phyloP scores from a whole-genome alignment of 2,329 filamentous ascomycete genomes.

The Sclerotinia spermophila region DNA sequence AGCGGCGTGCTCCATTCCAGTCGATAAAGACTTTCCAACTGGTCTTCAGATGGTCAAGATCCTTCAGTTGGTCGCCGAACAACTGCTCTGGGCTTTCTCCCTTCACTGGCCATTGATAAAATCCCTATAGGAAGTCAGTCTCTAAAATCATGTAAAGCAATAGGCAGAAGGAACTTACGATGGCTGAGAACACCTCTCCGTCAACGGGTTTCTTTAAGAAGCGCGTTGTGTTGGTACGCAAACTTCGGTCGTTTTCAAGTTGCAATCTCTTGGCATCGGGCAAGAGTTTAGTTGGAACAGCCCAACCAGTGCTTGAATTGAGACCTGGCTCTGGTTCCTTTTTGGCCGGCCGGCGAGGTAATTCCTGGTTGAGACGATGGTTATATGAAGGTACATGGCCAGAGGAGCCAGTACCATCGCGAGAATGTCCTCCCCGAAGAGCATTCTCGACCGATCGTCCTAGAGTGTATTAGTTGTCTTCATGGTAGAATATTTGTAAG shows the following conservation, averaged over 20 bases:
- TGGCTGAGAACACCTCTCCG: slow-evolving; percentile 1
- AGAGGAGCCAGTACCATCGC: background rate
- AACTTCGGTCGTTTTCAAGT: background rate
- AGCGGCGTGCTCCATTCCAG: slow-evolving; percentile 20
- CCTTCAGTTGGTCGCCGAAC: slow-evolving; percentile 26
- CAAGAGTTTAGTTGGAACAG: background rate
- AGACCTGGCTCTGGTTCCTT: background rate
- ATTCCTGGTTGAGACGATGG: background rate
- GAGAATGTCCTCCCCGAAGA: slow-evolving; percentile 1
- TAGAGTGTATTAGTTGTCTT: background rate
- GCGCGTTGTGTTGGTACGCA: background rate
- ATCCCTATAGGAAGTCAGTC: slow-evolving; percentile 20
- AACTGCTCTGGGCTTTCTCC: slow-evolving; percentile 19
- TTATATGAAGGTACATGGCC: background rate
- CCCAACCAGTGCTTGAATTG: slow-evolving; percentile 7
- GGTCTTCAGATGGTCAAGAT: slow-evolving; percentile 26
- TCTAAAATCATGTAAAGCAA: background rate
- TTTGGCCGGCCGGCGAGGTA: background rate
- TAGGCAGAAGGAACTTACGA: background rate
- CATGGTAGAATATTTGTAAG: background rate
- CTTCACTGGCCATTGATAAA: slow-evolving; percentile 29
- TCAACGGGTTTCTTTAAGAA: background rate
- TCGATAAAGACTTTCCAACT: slow-evolving; percentile 26
- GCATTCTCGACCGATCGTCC: background rate
- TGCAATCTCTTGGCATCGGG: background rate